phyloP scores from a whole-genome alignment of 2,329 filamentous ascomycete genomes.

The Phaeosphaeria sp. region DNA sequence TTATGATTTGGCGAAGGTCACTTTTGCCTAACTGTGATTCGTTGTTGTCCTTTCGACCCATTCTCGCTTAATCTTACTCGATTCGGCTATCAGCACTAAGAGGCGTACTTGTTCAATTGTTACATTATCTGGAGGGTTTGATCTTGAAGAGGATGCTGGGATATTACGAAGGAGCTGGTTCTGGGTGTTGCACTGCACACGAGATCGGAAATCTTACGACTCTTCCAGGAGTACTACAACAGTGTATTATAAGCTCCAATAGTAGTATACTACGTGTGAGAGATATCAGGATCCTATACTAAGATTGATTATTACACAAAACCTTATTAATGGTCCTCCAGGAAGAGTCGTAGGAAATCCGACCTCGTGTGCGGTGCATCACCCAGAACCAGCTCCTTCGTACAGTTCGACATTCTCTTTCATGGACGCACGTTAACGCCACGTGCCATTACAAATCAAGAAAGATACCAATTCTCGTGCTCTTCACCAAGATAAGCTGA shows the following conservation, averaged over 20 bases:
- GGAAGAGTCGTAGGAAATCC: no score
- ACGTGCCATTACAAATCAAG: neutral
- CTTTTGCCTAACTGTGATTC: neutral
- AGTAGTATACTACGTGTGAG: no score
- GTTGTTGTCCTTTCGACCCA: conserved; percentile 12
- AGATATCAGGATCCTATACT: no score
- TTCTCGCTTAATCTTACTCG: conserved; percentile 3
- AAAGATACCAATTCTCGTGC: neutral
- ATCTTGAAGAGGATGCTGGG: neutral
- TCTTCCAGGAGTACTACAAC: no score
- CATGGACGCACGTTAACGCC: neutral
- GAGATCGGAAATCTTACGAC: no score
- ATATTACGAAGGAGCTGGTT: neutral
- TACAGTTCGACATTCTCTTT: neutral
- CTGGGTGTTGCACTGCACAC: no score
- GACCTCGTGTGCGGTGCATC: no score
- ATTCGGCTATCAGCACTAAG: neutral
- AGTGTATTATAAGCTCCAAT: no score
- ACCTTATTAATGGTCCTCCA: no score
- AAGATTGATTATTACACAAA: no score
- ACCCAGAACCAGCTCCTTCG: neutral
- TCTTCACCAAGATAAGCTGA: neutral
- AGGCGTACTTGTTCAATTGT: neutral
- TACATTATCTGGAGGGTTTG: neutral
- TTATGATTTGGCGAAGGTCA: neutral